Evolutionary conservation across 352 stramenopile species (phyloP).

Genomic region (Phytophthora fragariaefolia): DNA sequence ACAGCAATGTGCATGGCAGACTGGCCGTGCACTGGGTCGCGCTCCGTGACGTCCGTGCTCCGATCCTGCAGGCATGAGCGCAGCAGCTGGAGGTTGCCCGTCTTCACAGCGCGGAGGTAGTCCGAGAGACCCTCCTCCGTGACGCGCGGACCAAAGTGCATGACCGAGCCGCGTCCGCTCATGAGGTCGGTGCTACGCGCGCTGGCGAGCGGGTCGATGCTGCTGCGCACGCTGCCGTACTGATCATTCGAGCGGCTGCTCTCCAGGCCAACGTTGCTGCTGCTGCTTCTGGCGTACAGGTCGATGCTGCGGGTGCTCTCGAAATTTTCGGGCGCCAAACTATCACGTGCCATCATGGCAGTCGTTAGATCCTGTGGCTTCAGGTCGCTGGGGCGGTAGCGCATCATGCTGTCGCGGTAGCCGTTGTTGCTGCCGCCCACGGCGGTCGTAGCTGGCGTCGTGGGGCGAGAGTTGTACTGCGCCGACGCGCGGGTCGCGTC

Average conservation of each 20-base stretch:
- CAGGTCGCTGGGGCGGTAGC: conserved; percentile 73
- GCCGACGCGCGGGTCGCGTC: no score
- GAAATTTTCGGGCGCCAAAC: conserved; percentile 49
- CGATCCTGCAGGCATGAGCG: conserved; percentile 60
- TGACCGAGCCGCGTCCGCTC: conserved; percentile 50
- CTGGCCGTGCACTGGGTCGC: conserved; percentile 77
- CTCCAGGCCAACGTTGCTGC: conserved; percentile 29
- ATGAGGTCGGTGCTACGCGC: conserved; percentile 34
- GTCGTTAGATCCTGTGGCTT: conserved; percentile 54
- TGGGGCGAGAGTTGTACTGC: not conserved
- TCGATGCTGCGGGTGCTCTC: conserved; percentile 26
- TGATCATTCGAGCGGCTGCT: conserved; percentile 28
- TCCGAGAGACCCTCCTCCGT: conserved; percentile 66
- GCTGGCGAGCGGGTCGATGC: conserved; percentile 30
- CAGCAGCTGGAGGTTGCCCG: conserved; percentile 68
- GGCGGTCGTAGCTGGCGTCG: not conserved
- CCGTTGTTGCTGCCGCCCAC: conserved; percentile 29
- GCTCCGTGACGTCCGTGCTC: conserved; percentile 65
- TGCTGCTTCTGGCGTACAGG: conserved; percentile 34
- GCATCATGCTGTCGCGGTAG: conserved; percentile 73
- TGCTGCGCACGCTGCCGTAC: conserved; percentile 28
- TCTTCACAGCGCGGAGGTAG: conserved; percentile 70
- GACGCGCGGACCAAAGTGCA: conserved; percentile 54
- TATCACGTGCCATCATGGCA: conserved; percentile 60
- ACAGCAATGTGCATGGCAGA: conserved; percentile 83